Base-by-base conservation (phyloP, 2,329 filamentous ascomycete genomes). In the Fusarium goolgardi region DNA sequence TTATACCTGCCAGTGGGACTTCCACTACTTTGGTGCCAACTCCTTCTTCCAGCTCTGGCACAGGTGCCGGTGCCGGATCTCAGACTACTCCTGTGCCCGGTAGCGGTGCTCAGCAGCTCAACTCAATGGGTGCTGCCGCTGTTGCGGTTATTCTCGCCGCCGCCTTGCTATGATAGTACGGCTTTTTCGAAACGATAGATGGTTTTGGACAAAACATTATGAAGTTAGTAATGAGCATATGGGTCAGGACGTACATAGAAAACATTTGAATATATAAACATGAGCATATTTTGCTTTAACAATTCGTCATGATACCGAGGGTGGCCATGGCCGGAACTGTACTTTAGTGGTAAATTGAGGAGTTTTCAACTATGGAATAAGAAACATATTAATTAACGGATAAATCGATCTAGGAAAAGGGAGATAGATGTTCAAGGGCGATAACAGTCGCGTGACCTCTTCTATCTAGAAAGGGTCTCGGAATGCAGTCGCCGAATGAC, bases 91-190 rank as follows among this genome's bases (percentile, higher is more conserved):
- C 63, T 35, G 54, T 58, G 29, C 66, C 71, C 25, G 65, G 55
- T 25, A 67, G 37, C 34, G 63, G 62, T n/a, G 61, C 65, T 54
- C 51, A 68, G 55, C 66, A 71, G 55, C 67, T 79, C 47, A 75
- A 75, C 70, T 76, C 76, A 1, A 55, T 78, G 21, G 75, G 71
- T 8, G 78, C 76, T 20, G 77, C 72, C 12, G 75, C 69, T 6
- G 66, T 75, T 6, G 78, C 76, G 10, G 34, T 78, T 20, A 51
- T 75, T 32, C 56, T 78, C 37, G 78, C 75, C 27, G 72, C 67
- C 49, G 72, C 71, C 50, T 69, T 75, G 18, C 49, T 79, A 64
- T 79, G 76, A 75, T 49, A 6, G 8, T 6, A 32, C 11, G 12
- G 5, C 21, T 0, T 3, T 6, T n/a, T 15, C 20, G 31, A 35